A percentile compares a stretch with the other conserved stretches of the same genome.
phyloP scores from a whole-genome alignment of 1,284 basidiomycete species.

The Trametes pubescens region DNA sequence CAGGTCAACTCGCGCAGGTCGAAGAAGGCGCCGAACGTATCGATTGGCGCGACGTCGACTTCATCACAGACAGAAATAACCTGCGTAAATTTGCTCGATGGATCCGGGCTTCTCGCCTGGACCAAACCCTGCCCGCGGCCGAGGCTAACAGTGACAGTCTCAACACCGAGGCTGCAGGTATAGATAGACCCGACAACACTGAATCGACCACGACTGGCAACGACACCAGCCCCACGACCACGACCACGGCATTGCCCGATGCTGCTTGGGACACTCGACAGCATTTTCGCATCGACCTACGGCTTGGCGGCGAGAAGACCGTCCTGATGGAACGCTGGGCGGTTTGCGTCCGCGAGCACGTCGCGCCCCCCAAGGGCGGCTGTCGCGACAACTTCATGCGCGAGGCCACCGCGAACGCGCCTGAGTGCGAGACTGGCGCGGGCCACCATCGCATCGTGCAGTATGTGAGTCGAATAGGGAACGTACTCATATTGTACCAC shows the following conservation, averaged over 20 bases:
- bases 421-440: conserved; percentile 51
- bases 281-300: conserved; percentile 65
- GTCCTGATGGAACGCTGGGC: conserved; percentile 56
- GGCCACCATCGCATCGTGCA: conserved; percentile 60
- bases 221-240: background rate
- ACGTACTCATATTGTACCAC: background rate
- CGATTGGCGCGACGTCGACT: conserved; percentile 58
- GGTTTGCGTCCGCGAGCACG: conserved; percentile 26
- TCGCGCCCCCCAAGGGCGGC: conserved; percentile 28
- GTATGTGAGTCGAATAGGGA: conserved; percentile 47
- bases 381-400: conserved; percentile 61
- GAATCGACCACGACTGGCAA: background rate
- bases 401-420: conserved; percentile 50
- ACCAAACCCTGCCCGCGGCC: background rate
- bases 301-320: conserved; percentile 60
- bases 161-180: background rate
- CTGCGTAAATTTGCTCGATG: conserved; percentile 64
- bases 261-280: conserved; percentile 32
- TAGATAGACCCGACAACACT: background rate
- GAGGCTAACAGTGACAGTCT: background rate
- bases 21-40: conserved; percentile 31
- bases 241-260: background rate
- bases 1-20: background rate
- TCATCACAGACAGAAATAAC: conserved; percentile 66
- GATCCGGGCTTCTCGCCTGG: conserved; percentile 39